Conservation (phyloP, 805 yeast genomes). For the Kluyveromyces starmeri region DNA sequence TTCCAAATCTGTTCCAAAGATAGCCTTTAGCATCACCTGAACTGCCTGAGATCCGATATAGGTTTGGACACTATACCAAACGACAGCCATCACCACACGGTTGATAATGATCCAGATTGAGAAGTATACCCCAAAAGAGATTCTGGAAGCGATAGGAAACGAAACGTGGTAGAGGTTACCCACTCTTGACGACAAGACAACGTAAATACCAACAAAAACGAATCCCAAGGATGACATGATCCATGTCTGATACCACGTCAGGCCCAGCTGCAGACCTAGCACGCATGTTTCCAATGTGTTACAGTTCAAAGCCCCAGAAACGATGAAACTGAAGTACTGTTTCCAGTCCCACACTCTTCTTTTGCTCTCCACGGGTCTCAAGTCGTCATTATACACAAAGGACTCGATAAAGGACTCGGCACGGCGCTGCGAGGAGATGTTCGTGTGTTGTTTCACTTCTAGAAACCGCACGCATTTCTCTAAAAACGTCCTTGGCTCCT, state of each 20-base stretch:
- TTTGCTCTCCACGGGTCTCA: constrained; percentile 65
- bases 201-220: constrained; percentile 57
- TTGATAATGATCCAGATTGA: constrained; percentile 83
- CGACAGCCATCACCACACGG: constrained; percentile 79
- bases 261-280: constrained; percentile 69
- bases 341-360: constrained; percentile 81
- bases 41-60: constrained; percentile 85
- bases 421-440: constrained; percentile 6
- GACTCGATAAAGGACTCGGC: constrained; percentile 12
- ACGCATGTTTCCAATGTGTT: constrained; percentile 92
- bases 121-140: constrained; percentile 83
- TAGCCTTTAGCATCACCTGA: constrained; percentile 64
- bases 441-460: constrained; percentile 10
- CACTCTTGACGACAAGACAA: constrained; percentile 61
- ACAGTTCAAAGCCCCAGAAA: constrained; percentile 83
- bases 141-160: constrained; percentile 76
- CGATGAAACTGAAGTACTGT: constrained; percentile 75
- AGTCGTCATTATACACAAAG: constrained; percentile 68
- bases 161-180: constrained; percentile 79
- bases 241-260: constrained; percentile 93
- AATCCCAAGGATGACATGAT: constrained; percentile 85
- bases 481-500: constrained; percentile 2
- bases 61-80: constrained; percentile 85
- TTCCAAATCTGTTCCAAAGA: constrained; percentile 62
- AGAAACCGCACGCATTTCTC: constrained; percentile 6